These are phyloP conservation scores for Acacia concinna DNA, from an alignment of 331 rosid genomes.

Conservation along the genomic window DNA sequence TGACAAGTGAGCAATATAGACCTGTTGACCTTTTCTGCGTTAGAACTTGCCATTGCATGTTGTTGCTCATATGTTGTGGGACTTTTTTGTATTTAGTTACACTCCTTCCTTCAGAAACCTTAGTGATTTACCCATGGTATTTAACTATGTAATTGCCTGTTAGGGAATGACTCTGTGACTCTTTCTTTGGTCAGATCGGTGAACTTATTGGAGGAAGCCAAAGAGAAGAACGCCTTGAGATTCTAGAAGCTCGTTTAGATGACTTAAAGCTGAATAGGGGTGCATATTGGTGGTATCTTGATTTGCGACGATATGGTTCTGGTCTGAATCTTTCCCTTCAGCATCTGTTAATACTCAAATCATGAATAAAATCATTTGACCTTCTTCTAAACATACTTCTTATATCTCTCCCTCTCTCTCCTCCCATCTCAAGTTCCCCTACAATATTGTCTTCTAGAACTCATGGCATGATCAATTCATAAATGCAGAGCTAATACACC, in stretches of 20 bases:
- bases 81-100: not conserved
- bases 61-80: not conserved
- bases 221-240: conserved; percentile 90
- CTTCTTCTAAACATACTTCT: not conserved
- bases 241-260: conserved; percentile 82
- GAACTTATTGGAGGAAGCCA: conserved; percentile 99
- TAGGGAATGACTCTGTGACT: not conserved
- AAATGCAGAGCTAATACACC: not conserved
- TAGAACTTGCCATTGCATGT: not conserved
- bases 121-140: not conserved
- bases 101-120: not conserved
- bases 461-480: not conserved
- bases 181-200: conserved; percentile 62
- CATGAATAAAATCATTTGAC: not conserved
- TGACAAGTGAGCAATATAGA: too few species aligned
- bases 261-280: conserved; percentile 80
- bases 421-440: not conserved
- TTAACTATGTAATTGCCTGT: not conserved
- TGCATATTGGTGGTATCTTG: conserved; percentile 97
- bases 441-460: not conserved
- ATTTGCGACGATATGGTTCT: conserved; percentile 97
- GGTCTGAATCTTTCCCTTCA: conserved; percentile 50
- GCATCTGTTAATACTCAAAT: conserved; percentile 2
- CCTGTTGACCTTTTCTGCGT: too few species aligned
- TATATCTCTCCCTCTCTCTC: not conserved